Base-by-base conservation (phyloP, 2,329 filamentous ascomycete species). In the Scedosporium minutisporum region DNA sequence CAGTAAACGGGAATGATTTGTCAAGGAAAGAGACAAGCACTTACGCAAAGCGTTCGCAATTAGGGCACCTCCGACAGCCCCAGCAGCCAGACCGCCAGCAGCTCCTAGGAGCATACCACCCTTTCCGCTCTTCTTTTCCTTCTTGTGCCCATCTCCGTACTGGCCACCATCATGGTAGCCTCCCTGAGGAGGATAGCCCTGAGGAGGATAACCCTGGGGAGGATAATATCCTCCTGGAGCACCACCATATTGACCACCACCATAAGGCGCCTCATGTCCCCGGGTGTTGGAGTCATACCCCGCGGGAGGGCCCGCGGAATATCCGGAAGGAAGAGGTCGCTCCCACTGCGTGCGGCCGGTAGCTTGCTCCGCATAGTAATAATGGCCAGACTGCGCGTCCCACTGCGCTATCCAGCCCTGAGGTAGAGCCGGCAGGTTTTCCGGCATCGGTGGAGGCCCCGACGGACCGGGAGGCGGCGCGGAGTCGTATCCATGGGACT, bases 261-360 rank as follows among this genome's bases (percentile, higher is more conserved):
- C 29, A 38, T 58, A 42, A 38, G 27, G 38, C 10, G n/a, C 57
- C 4, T 27, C 57, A 21, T 58, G 57, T 41, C 57, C 57, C n/a
- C 57, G 64, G 25, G 59, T 61, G 41, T 23, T 48, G 58, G 6
- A 65, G 63, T 29, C 53, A 59, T 60, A 64, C 18, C 65, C 64
- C 9, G 62, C 59, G 42, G 29, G 53, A 18, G 58, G 61, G 14
- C 44, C 25, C 18, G 38, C 57, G 21, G 18, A 57, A 21, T 62
- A 60, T 3, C 44, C 57, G 38, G 62, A 58, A 67, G 60, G 72
- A 69, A 12, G 74, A 73, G 2, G 86, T 85, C 16, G 79, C 65
- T 87, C 84, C 86, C 86, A 89, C 71, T 88, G 85, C 0, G 83
- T 81, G 63, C 79, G 80, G 21, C 85, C 84, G 12, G 83, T 83